These are phyloP conservation scores for Penicillium thymicola DNA, from an alignment of 2,329 filamentous ascomycete species.

Conservation along the genomic window DNA sequence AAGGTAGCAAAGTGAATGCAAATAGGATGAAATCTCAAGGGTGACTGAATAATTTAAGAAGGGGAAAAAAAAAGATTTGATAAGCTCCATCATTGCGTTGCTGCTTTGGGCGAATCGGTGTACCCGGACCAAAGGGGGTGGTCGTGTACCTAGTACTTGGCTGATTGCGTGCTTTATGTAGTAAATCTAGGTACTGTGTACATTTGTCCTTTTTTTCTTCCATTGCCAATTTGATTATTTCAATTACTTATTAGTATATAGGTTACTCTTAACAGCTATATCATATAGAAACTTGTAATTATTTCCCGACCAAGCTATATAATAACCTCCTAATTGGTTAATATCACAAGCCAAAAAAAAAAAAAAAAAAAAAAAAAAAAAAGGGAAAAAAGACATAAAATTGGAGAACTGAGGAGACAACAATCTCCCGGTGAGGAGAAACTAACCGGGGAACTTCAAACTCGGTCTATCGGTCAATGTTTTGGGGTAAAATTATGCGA, in stretches of 20 bases:
- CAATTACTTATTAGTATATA: background rate
- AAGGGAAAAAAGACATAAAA: conserved; percentile 2
- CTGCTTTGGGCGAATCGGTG: conserved; percentile 41
- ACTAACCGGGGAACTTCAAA: conserved; percentile 15
- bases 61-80: conserved; percentile 20
- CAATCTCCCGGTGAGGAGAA: conserved; percentile 22
- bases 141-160: conserved; percentile 5
- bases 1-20: conserved; percentile 11
- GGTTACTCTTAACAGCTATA: background rate
- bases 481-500: background rate
- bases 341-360: conserved; percentile 1
- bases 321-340: background rate
- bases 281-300: background rate
- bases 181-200: conserved; percentile 1
- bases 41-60: conserved; percentile 7
- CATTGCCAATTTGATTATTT: background rate
- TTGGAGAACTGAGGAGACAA: conserved; percentile 24
- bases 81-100: conserved; percentile 15
- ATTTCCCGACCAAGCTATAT: background rate
- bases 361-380: background rate
- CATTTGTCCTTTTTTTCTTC: background rate
- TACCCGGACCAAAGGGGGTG: conserved; percentile 15
- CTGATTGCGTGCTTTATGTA: conserved; percentile 1
- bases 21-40: conserved; percentile 9
- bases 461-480: background rate